These are phyloP conservation scores for Mycena leptocephala DNA, from an alignment of 768 basidiomycete species.

Conservation along the genomic window DNA sequence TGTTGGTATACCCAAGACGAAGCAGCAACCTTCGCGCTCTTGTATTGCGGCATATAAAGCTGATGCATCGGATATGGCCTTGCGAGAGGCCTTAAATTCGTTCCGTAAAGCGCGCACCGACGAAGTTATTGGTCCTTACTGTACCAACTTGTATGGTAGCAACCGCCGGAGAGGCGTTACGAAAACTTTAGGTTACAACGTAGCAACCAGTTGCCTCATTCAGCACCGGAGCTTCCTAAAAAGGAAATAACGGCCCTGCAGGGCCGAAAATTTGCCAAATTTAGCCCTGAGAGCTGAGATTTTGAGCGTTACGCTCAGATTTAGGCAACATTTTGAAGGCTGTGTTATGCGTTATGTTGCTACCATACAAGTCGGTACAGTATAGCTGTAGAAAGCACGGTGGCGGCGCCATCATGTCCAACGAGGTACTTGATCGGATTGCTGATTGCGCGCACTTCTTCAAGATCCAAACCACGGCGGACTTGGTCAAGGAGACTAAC, in stretches of 20 bases:
- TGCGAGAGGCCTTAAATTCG: neutral
- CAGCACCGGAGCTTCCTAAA: too few species aligned
- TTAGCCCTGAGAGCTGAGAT: too few species aligned
- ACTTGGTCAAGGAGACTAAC: neutral
- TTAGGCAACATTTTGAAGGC: too few species aligned
- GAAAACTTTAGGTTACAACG: too few species aligned
- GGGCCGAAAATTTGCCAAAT: too few species aligned
- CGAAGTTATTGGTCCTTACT: neutral
- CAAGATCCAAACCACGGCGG: neutral
- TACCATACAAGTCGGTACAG: too few species aligned
- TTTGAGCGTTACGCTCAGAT: too few species aligned
- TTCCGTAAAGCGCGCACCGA: neutral
- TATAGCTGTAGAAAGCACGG: neutral
- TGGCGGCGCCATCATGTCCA: neutral
- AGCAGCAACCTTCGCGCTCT: neutral
- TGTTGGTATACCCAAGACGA: neutral
- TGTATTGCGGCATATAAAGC: neutral
- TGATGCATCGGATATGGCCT: neutral
- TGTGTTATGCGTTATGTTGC: too few species aligned
- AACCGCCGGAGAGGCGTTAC: too few species aligned
- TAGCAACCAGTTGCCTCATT: too few species aligned
- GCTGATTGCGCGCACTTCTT: conserved; percentile 6
- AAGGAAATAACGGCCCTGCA: too few species aligned
- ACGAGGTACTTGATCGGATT: conserved; percentile 15
- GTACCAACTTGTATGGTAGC: too few species aligned